These are phyloP conservation scores for Monilinia fructicola DNA, from an alignment of 2,329 filamentous ascomycete species.

Conservation along the genomic window DNA sequence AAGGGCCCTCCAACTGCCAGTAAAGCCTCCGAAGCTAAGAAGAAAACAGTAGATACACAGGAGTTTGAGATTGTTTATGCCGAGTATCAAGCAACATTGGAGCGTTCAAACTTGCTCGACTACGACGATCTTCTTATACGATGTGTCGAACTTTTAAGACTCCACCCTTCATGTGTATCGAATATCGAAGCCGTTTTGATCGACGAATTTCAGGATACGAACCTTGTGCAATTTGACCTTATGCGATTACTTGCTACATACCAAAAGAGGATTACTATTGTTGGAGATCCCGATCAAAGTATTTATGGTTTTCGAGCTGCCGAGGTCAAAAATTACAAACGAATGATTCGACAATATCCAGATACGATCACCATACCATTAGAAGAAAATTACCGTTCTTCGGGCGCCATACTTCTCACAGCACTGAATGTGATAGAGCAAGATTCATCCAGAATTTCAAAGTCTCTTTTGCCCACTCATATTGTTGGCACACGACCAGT, in stretches of 20 bases:
- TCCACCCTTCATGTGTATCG: slow-evolving; percentile 75
- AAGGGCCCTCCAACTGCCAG: slow-evolving; percentile 45
- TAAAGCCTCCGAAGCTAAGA: slow-evolving; percentile 12
- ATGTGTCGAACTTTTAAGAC: slow-evolving; percentile 75
- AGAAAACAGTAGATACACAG: slow-evolving; percentile 51
- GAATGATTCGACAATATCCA: slow-evolving; percentile 74
- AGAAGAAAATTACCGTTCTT: slow-evolving; percentile 93
- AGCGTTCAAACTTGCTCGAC: slow-evolving; percentile 78
- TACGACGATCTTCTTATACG: slow-evolving; percentile 89
- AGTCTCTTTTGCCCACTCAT: slow-evolving; percentile 77
- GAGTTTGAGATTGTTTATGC: slow-evolving; percentile 70
- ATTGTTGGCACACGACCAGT: slow-evolving; percentile 77
- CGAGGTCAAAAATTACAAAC: slow-evolving; percentile 82
- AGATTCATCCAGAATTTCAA: slow-evolving; percentile 76
- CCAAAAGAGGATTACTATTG: slow-evolving; percentile 79
- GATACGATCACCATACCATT: slow-evolving; percentile 79
- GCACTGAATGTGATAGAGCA: slow-evolving; percentile 89
- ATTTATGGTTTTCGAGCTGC: slow-evolving; percentile 96
- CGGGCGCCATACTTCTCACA: slow-evolving; percentile 75
- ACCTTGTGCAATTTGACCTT: slow-evolving; percentile 89
- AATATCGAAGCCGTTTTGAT: slow-evolving; percentile 91
- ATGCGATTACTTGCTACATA: slow-evolving; percentile 83
- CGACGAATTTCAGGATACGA: slow-evolving; percentile 97
- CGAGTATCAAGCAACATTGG: slow-evolving; percentile 76
- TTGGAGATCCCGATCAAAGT: slow-evolving; percentile 95